Conservation (phyloP, 2,329 filamentous ascomycete species). For the Helicocarpus griseus region DNA sequence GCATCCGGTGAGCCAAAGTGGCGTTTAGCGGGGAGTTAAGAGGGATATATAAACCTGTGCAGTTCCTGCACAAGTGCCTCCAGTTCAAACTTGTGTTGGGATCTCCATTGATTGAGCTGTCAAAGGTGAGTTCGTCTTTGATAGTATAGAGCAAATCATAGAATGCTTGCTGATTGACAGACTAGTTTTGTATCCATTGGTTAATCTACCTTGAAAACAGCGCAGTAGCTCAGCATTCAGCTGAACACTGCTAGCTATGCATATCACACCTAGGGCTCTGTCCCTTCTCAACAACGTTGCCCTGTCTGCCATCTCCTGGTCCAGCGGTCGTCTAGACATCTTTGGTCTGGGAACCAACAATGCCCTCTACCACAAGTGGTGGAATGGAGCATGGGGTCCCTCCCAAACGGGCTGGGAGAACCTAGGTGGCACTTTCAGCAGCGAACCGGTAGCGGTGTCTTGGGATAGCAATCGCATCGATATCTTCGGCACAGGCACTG, state of each 20-base stretch:
- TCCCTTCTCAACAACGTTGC: constrained; percentile 9
- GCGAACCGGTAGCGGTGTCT: constrained; percentile 18
- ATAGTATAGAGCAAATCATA: too few species aligned
- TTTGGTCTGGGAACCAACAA: constrained; percentile 13
- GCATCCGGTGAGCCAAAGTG: too few species aligned
- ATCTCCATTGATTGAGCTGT: neutral
- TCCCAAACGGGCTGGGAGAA: constrained; percentile 18
- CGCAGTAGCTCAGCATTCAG: neutral
- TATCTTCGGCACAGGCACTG: constrained; percentile 20
- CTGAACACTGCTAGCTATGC: too few species aligned
- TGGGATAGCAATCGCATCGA: constrained; percentile 20
- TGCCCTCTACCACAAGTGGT: constrained; percentile 13
- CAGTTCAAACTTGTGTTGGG: too few species aligned
- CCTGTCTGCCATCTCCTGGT: constrained; percentile 13
- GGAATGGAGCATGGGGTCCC: constrained; percentile 11
- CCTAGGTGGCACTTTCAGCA: constrained; percentile 21
- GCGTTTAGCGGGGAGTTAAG: too few species aligned
- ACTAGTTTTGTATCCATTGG: neutral
- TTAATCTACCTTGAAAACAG: neutral
- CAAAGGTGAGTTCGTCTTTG: too few species aligned
- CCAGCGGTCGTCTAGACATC: constrained; percentile 10
- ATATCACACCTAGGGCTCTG: constrained; percentile 6
- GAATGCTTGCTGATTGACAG: neutral
- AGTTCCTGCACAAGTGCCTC: too few species aligned
- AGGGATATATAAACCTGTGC: too few species aligned